Conservation (phyloP, 2,329 filamentous ascomycete species). For the Aspergillus sp. region DNA sequence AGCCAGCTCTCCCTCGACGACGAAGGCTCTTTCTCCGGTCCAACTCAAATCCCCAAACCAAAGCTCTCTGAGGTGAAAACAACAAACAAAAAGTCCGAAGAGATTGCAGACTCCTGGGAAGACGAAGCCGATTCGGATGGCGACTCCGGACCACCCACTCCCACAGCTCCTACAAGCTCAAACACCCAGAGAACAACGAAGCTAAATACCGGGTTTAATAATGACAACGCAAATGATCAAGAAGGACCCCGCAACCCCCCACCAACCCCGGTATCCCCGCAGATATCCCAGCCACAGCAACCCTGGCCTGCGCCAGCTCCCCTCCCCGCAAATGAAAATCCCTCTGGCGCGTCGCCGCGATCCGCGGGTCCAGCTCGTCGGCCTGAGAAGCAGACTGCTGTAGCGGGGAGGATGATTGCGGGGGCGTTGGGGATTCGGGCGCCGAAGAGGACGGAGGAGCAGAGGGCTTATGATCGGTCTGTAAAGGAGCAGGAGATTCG, state of each 20-base stretch:
- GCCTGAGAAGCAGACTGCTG: constrained; percentile 89
- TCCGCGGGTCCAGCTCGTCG: constrained; percentile 30
- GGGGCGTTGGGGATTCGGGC: constrained; percentile 75
- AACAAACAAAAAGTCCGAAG: constrained; percentile 16
- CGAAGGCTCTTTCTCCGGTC: constrained; percentile 22
- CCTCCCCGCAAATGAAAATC: constrained; percentile 4
- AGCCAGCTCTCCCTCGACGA: constrained; percentile 24
- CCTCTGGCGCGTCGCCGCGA: constrained; percentile 8
- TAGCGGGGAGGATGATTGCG: constrained; percentile 83
- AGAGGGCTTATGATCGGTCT: constrained; percentile 76
- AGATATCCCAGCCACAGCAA: constrained; percentile 16
- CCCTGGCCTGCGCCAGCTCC: constrained; percentile 5
- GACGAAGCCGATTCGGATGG: constrained; percentile 52
- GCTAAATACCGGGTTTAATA: constrained; percentile 12
- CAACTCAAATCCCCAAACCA: constrained; percentile 1
- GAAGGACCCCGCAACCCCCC: constrained; percentile 50
- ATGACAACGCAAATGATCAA: not conserved
- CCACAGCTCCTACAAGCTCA: constrained; percentile 8
- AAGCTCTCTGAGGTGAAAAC: constrained; percentile 1
- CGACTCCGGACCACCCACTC: constrained; percentile 1
- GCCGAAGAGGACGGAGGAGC: constrained; percentile 78
- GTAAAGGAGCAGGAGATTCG: constrained; percentile 79
- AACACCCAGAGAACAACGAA: constrained; percentile 16
- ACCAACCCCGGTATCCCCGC: constrained; percentile 59
- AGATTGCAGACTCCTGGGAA: constrained; percentile 68